phyloP scores from a whole-genome alignment of 768 basidiomycete species.

The Boletus bicolor region DNA sequence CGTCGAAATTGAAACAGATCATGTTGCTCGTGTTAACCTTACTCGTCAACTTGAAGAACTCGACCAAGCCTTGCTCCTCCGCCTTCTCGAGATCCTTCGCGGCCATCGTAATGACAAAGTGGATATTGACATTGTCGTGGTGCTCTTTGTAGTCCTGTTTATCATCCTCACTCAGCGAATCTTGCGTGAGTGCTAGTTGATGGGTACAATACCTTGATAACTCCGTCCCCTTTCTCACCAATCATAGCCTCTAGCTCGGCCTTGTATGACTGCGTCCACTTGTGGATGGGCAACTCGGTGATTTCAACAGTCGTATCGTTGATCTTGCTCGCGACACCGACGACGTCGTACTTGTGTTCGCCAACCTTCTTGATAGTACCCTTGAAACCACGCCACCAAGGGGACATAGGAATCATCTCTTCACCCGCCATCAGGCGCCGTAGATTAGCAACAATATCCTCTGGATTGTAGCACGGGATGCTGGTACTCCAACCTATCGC shows the following conservation, averaged over 20 bases:
- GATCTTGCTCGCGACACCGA: constrained; percentile 69
- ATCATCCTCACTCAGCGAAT: not conserved
- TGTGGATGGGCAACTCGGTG: constrained; percentile 91
- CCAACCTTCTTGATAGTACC: constrained; percentile 77
- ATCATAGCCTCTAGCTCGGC: constrained; percentile 88
- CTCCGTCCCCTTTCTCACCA: constrained; percentile 76
- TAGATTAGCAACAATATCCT: constrained; percentile 85
- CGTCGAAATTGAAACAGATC: constrained; percentile 97
- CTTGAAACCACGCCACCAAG: constrained; percentile 97
- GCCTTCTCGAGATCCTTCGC: constrained; percentile 82
- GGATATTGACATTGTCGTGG: constrained; percentile 88
- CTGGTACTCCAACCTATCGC: constrained; percentile 87
- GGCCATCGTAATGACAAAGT: constrained; percentile 80
- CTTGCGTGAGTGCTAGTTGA: not conserved
- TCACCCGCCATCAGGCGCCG: constrained; percentile 83
- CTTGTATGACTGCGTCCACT: constrained; percentile 94
- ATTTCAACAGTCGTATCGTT: constrained; percentile 91
- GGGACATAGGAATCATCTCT: constrained; percentile 80
- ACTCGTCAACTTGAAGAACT: constrained; percentile 85
- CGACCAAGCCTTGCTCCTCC: constrained; percentile 82
- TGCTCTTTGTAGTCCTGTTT: constrained; percentile 94
- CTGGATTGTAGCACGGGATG: constrained; percentile 89
- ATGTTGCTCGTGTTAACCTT: constrained; percentile 93
- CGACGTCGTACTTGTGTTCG: constrained; percentile 84
- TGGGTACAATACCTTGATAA: constrained; percentile 61